phyloP scores from a whole-genome alignment of 192 early-diverging fungal genomes.

The Globomyces pollinis-pini region DNA sequence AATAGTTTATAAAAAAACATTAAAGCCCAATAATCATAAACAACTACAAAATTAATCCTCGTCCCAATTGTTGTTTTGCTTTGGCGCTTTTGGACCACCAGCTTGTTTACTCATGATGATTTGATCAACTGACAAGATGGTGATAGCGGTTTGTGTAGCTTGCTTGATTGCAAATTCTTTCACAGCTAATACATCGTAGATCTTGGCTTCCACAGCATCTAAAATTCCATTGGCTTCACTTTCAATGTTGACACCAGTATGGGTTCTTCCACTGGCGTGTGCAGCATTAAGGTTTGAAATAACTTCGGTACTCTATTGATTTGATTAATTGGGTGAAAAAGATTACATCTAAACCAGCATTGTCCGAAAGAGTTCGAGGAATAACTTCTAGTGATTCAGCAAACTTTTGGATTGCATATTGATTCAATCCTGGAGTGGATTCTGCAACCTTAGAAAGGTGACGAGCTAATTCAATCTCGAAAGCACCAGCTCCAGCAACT shows the following conservation, averaged over 20 bases:
- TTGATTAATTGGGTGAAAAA: too few species aligned
- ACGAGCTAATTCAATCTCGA: slow-evolving; percentile 86
- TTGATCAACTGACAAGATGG: slow-evolving; percentile 94
- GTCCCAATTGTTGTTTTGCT: slow-evolving; percentile 14
- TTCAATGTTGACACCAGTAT: slow-evolving; percentile 83
- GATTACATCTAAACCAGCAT: slow-evolving; percentile 82
- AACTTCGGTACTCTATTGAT: slow-evolving; percentile 64
- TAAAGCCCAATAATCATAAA: too few species aligned
- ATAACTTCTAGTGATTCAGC: slow-evolving; percentile 91
- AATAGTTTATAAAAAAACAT: too few species aligned
- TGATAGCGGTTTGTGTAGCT: slow-evolving; percentile 86
- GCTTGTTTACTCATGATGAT: slow-evolving; percentile 98
- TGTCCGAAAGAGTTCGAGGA: slow-evolving; percentile 89
- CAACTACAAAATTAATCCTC: too few species aligned
- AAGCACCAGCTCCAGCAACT: slow-evolving; percentile 87
- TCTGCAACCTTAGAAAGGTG: slow-evolving; percentile 71
- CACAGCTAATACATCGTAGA: slow-evolving; percentile 71
- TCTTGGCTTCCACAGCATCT: slow-evolving; percentile 65
- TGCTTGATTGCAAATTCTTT: slow-evolving; percentile 88
- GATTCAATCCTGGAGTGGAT: slow-evolving; percentile 76
- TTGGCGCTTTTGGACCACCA: slow-evolving; percentile 68
- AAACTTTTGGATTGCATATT: slow-evolving; percentile 94
- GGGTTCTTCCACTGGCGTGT: slow-evolving; percentile 60
- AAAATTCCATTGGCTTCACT: slow-evolving; percentile 55
- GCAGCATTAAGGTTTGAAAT: slow-evolving; percentile 88